These are phyloP conservation scores for Cyclotella kingstonii DNA, from an alignment of 108 stramenopile species.

Conservation along the genomic window DNA sequence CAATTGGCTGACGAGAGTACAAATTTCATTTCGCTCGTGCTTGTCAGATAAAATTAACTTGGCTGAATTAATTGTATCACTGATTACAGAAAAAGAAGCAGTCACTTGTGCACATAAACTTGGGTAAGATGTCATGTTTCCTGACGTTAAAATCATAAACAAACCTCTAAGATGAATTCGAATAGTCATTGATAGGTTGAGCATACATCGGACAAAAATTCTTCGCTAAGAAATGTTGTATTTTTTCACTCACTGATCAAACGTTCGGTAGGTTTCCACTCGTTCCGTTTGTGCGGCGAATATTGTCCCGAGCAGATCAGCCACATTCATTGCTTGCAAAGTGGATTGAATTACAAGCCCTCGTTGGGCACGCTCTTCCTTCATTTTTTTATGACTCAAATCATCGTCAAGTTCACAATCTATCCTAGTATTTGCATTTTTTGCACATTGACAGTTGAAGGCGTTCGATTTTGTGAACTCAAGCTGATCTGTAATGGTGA, in stretches of 20 bases:
- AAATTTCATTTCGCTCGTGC: constrained; percentile 24
- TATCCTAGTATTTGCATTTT: background rate
- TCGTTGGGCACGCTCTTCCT: constrained; percentile 42
- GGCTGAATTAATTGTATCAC: constrained; percentile 66
- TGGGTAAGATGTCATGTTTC: constrained; percentile 70
- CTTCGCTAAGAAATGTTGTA: background rate
- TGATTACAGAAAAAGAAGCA: constrained; percentile 74
- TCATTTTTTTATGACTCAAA: constrained; percentile 25
- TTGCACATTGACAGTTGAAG: constrained; percentile 19
- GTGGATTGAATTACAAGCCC: constrained; percentile 35
- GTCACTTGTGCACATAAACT: constrained; percentile 62
- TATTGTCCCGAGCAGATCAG: constrained; percentile 51
- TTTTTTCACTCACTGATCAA: constrained; percentile 50
- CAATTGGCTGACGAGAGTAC: constrained; percentile 34
- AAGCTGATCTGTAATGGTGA: constrained; percentile 49
- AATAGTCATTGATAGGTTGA: background rate
- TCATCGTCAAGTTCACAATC: constrained; percentile 1
- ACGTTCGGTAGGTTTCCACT: constrained; percentile 62
- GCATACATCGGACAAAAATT: background rate
- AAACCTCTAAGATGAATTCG: constrained; percentile 43
- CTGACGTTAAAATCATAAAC: constrained; percentile 49
- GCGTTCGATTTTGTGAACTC: constrained; percentile 26
- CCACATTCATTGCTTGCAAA: constrained; percentile 44
- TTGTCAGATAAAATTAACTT: constrained; percentile 22
- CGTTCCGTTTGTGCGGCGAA: constrained; percentile 67